phyloP scores from a whole-genome alignment of 2,329 filamentous ascomycete genomes.

The Diaporthe nobilis region DNA sequence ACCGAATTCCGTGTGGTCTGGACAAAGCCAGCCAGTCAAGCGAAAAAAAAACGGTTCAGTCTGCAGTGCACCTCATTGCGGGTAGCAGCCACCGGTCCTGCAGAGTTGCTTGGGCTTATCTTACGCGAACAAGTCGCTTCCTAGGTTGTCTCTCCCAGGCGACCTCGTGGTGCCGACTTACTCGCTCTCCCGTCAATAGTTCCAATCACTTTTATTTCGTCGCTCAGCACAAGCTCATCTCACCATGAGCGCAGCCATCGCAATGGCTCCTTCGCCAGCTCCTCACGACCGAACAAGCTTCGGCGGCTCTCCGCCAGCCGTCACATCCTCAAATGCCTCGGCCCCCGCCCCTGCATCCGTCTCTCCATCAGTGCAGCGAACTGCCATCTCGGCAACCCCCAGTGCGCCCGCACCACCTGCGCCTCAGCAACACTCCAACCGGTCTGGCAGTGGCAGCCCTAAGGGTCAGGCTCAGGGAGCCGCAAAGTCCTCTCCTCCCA shows the following conservation, averaged over 20 bases:
- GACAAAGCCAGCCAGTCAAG: conserved; percentile 32
- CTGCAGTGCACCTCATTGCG: conserved; percentile 30
- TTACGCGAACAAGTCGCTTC: conserved; percentile 35
- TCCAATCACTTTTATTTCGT: not conserved
- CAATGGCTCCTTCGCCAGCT: conserved; percentile 78
- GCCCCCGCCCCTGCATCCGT: conserved; percentile 49
- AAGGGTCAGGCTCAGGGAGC: conserved; percentile 55
- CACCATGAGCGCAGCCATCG: conserved; percentile 77
- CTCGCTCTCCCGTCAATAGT: conserved; percentile 11
- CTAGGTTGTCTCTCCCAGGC: conserved; percentile 25
- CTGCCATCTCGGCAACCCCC: conserved; percentile 57
- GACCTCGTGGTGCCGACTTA: conserved; percentile 26
- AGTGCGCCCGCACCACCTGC: conserved; percentile 54
- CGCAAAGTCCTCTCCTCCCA: conserved; percentile 70
- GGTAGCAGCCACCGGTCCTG: conserved; percentile 40
- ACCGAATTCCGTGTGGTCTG: conserved; percentile 19
- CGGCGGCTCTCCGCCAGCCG: conserved; percentile 63
- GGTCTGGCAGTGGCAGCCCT: conserved; percentile 69
- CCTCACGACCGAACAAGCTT: conserved; percentile 75
- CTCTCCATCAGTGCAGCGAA: conserved; percentile 63
- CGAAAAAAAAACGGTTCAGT: conserved; percentile 34
- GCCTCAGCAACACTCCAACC: conserved; percentile 50
- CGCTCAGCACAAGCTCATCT: conserved; percentile 39
- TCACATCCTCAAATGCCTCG: conserved; percentile 52
- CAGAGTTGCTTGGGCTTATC: conserved; percentile 39